A percentile compares a stretch with the other conserved stretches of the same genome.
Conservation (phyloP, 345 rosid species). For the Ailanthus altissimus region DNA sequence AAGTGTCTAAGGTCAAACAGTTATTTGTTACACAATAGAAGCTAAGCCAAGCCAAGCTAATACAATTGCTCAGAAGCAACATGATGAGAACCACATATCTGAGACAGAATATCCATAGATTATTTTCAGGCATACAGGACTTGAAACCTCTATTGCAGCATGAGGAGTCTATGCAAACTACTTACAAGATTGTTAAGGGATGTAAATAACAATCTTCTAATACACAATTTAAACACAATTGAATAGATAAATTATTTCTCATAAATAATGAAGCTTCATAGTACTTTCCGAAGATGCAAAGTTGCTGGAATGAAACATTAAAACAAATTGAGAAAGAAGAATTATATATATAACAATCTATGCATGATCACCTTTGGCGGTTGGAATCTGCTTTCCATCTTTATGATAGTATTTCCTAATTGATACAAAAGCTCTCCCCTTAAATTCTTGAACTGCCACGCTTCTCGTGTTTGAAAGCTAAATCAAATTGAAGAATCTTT, state of each 20-base stretch:
- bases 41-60: not conserved
- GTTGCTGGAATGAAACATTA: not conserved
- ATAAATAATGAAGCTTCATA: not conserved
- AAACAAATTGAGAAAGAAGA: not conserved
- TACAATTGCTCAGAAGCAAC: not conserved
- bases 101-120: not conserved
- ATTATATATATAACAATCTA: not conserved
- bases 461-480: slow-evolving; percentile 64
- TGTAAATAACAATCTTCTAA: not conserved
- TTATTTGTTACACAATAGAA: not conserved
- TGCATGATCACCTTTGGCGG: slow-evolving; percentile 47
- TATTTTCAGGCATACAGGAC: not conserved
- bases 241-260: not conserved
- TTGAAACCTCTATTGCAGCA: not conserved
- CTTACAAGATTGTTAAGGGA: not conserved
- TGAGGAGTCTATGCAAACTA: too few relatives aligned
- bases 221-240: not conserved
- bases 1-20: not conserved
- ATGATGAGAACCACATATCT: not conserved
- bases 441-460: slow-evolving; percentile 47
- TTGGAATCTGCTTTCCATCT: slow-evolving; percentile 48
- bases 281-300: not conserved
- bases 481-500: slow-evolving; percentile 19
- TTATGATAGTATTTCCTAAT: slow-evolving; percentile 51
- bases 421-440: slow-evolving; percentile 48